Evolutionary conservation across 2,329 filamentous ascomycete genomes (phyloP).

Genomic region (Fusarium beomiforme): DNA sequence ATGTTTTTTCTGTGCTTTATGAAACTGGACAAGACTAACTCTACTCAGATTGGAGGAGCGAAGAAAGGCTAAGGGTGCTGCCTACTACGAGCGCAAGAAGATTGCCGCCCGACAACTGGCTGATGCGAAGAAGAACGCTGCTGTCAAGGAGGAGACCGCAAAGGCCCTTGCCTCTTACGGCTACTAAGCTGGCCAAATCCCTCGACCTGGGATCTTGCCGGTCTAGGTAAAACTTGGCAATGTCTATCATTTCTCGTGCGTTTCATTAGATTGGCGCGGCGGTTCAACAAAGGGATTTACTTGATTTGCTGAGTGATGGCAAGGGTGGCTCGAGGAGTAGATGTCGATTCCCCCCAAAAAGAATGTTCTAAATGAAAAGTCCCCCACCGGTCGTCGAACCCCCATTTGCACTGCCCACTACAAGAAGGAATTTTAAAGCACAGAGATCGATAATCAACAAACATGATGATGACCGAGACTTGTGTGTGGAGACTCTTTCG

Average conservation of each 20-base stretch:
- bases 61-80: slow-evolving; percentile 98
- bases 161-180: slow-evolving; percentile 89
- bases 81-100: slow-evolving; percentile 99
- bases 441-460: slow-evolving; percentile 44
- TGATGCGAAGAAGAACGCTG: slow-evolving; percentile 92
- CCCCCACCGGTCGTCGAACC: slow-evolving; percentile 46
- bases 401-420: slow-evolving; percentile 34
- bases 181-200: slow-evolving; percentile 72
- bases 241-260: slow-evolving; percentile 60
- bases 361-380: slow-evolving; percentile 48
- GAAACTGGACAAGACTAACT: slow-evolving; percentile 28
- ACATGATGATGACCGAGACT: slow-evolving; percentile 40
- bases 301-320: slow-evolving; percentile 60
- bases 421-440: slow-evolving; percentile 48
- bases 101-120: slow-evolving; percentile 87
- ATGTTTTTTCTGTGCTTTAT: slow-evolving; percentile 56
- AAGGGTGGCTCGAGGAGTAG: slow-evolving; percentile 53
- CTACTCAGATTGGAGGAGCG: slow-evolving; percentile 90
- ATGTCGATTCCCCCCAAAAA: slow-evolving; percentile 46
- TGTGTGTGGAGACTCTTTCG: slow-evolving; percentile 27
- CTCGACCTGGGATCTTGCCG: slow-evolving; percentile 42
- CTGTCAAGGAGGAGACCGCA: slow-evolving; percentile 86
- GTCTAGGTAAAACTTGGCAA: slow-evolving; percentile 51
- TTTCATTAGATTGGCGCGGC: slow-evolving; percentile 66
- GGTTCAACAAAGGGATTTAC: slow-evolving; percentile 60